These are phyloP conservation scores for Cutaneotrichosporon mucoides DNA, from an alignment of 1,284 basidiomycete species.

Conservation along the genomic window DNA sequence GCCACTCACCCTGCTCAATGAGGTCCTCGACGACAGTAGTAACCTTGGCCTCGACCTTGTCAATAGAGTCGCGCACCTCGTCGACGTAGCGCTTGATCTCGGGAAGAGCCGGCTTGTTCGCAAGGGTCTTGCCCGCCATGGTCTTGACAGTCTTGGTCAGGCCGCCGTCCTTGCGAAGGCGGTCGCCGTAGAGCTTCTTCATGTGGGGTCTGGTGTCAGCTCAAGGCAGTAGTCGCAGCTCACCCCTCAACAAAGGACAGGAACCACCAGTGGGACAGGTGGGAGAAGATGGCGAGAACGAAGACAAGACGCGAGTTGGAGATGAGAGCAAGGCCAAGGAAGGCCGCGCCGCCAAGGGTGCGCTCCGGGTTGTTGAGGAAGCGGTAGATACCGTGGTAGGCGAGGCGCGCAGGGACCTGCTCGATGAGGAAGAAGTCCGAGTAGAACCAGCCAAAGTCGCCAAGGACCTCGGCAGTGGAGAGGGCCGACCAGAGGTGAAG, in stretches of 20 bases:
- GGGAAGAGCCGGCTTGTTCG: slow-evolving; percentile 57
- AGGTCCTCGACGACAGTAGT: slow-evolving; percentile 88
- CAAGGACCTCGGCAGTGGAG: slow-evolving; percentile 87
- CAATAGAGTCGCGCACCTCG: slow-evolving; percentile 88
- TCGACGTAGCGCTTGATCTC: slow-evolving; percentile 74
- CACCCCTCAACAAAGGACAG: slow-evolving; percentile 80
- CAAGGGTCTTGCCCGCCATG: slow-evolving; percentile 70
- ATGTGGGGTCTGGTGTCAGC: slow-evolving; percentile 75
- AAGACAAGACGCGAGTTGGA: slow-evolving; percentile 84
- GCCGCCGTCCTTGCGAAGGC: slow-evolving; percentile 88
- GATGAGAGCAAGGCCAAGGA: slow-evolving; percentile 88
- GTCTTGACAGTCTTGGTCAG: slow-evolving; percentile 94
- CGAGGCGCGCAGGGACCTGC: slow-evolving; percentile 76
- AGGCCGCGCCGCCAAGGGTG: slow-evolving; percentile 88
- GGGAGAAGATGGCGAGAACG: slow-evolving; percentile 74
- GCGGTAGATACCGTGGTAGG: slow-evolving; percentile 96
- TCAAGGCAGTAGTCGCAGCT: slow-evolving; percentile 35
- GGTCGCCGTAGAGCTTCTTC: slow-evolving; percentile 89
- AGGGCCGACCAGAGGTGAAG: slow-evolving; percentile 87
- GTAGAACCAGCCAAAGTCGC: slow-evolving; percentile 94
- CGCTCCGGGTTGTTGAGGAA: slow-evolving; percentile 93
- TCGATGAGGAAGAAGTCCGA: slow-evolving; percentile 97
- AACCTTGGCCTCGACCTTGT: slow-evolving; percentile 91
- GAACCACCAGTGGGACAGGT: slow-evolving; percentile 89
- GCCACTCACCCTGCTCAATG: slow-evolving; percentile 69